These are phyloP conservation scores for Septoria petroselini DNA, from an alignment of 2,329 filamentous ascomycete species.

Conservation along the genomic window DNA sequence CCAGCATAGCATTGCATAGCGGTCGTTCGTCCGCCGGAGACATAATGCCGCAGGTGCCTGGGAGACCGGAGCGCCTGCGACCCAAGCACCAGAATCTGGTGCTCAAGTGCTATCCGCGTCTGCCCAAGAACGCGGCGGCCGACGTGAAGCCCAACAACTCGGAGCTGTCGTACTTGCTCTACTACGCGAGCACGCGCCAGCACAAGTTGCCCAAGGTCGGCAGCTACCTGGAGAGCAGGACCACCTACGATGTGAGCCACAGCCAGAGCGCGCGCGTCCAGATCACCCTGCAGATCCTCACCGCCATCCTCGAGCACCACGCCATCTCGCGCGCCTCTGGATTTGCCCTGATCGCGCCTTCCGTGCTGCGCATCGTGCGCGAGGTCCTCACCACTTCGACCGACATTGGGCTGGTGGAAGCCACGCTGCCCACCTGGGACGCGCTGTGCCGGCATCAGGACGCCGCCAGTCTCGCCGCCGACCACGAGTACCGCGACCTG, in stretches of 20 bases:
- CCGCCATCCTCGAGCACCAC: slow-evolving; percentile 81
- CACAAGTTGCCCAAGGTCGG: slow-evolving; percentile 97
- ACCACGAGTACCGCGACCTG: slow-evolving; percentile 75
- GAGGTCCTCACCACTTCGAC: slow-evolving; percentile 72
- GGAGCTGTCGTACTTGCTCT: slow-evolving; percentile 93
- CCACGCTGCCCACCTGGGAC: slow-evolving; percentile 80
- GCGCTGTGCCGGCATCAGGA: slow-evolving; percentile 88
- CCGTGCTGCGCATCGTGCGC: slow-evolving; percentile 75
- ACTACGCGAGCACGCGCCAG: slow-evolving; percentile 90
- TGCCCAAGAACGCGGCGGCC: slow-evolving; percentile 76
- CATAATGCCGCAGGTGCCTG: slow-evolving; percentile 14
- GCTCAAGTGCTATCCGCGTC: slow-evolving; percentile 92
- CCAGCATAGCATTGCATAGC: neutral
- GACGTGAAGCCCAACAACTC: slow-evolving; percentile 95
- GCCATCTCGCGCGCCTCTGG: slow-evolving; percentile 66
- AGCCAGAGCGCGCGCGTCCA: slow-evolving; percentile 80
- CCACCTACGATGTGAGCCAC: slow-evolving; percentile 85
- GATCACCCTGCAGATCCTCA: slow-evolving; percentile 88
- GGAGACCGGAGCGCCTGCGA: slow-evolving; percentile 58
- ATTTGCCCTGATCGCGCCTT: slow-evolving; percentile 77
- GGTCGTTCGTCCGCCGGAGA: too few species aligned
- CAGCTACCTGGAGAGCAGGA: slow-evolving; percentile 90
- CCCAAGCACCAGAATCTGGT: slow-evolving; percentile 97
- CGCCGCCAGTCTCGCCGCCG: slow-evolving; percentile 76
- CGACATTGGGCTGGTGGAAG: slow-evolving; percentile 90